These are phyloP conservation scores for Cenchrus fungigraminus DNA, from an alignment of 176 grass and related monocot species.

Conservation along the genomic window DNA sequence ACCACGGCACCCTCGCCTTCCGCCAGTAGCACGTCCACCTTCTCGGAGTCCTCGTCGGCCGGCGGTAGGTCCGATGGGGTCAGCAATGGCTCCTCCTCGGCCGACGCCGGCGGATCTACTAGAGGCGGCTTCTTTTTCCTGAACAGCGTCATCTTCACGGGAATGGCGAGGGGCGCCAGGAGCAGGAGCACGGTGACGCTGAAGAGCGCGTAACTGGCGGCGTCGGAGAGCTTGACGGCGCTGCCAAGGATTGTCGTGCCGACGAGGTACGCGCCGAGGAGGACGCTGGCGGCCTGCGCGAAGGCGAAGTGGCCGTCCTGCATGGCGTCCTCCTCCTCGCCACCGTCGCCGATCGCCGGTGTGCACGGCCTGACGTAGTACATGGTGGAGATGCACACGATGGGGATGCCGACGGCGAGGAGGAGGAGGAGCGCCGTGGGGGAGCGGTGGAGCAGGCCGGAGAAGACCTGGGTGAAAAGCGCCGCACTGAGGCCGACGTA, in stretches of 20 bases:
- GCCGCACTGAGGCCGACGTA: slow-evolving; percentile 65
- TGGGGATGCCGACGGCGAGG: slow-evolving; percentile 60
- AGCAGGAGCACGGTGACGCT: slow-evolving; percentile 57
- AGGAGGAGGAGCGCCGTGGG: slow-evolving; percentile 52
- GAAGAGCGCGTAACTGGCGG: slow-evolving; percentile 43
- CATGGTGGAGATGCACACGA: slow-evolving; percentile 58
- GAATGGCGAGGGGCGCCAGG: slow-evolving; percentile 64
- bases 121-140: not conserved
- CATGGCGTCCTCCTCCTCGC: slow-evolving; percentile 48
- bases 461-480: slow-evolving; percentile 62
- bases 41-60: slow-evolving; percentile 32
- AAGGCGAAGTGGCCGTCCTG: slow-evolving; percentile 65
- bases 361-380: slow-evolving; percentile 66
- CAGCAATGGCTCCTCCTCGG: slow-evolving; percentile 42
- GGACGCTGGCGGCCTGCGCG: slow-evolving; percentile 50
- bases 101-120: not conserved
- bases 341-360: slow-evolving; percentile 26
- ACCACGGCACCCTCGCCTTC: slow-evolving; percentile 58
- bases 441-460: slow-evolving; percentile 58
- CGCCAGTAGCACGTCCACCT: slow-evolving; percentile 54
- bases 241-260: slow-evolving; percentile 49
- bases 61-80: slow-evolving; percentile 26
- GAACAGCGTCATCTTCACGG: slow-evolving; percentile 73
- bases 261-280: slow-evolving; percentile 64
- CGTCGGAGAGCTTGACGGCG: slow-evolving; percentile 22